Conservation (phyloP, 148 eudicot genomes). For the Cornus suecica region DNA sequence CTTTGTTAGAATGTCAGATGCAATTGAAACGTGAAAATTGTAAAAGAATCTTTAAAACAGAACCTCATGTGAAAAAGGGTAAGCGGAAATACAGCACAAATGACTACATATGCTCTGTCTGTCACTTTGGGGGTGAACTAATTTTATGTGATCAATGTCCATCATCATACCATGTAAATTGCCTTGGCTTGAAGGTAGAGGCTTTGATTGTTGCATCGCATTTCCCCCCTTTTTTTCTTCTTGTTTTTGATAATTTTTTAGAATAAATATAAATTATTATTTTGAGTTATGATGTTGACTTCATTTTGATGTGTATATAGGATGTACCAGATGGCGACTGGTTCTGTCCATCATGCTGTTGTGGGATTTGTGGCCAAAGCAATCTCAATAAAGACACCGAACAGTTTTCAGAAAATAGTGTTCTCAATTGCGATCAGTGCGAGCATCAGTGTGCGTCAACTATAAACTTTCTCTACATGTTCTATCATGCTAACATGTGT, state of each 20-base stretch:
- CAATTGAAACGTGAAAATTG: constrained; percentile 35
- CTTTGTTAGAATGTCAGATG: constrained; percentile 69
- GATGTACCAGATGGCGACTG: constrained; percentile 88
- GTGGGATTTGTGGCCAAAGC: constrained; percentile 62
- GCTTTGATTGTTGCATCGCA: background rate
- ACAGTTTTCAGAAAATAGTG: constrained; percentile 24
- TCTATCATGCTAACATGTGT: background rate
- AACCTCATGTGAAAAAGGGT: constrained; percentile 28
- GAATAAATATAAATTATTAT: background rate
- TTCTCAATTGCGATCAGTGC: constrained; percentile 70
- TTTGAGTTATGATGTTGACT: constrained; percentile 7
- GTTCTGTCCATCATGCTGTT: constrained; percentile 93
- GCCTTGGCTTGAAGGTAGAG: constrained; percentile 74
- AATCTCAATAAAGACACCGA: constrained; percentile 27
- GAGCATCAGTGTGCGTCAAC: constrained; percentile 68
- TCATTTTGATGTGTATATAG: constrained; percentile 32
- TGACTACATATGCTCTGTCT: constrained; percentile 80
- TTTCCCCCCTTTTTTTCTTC: background rate
- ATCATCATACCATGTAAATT: constrained; percentile 70
- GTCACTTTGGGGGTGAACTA: constrained; percentile 78
- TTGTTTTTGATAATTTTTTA: background rate
- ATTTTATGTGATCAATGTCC: constrained; percentile 88
- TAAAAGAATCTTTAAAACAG: constrained; percentile 9
- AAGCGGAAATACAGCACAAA: constrained; percentile 25
- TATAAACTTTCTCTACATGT: background rate